Percentiles rank a stretch among this genome's conserved stretches.
Conservation (phyloP, 345 rosid genomes). For the Kandelia obovata region DNA sequence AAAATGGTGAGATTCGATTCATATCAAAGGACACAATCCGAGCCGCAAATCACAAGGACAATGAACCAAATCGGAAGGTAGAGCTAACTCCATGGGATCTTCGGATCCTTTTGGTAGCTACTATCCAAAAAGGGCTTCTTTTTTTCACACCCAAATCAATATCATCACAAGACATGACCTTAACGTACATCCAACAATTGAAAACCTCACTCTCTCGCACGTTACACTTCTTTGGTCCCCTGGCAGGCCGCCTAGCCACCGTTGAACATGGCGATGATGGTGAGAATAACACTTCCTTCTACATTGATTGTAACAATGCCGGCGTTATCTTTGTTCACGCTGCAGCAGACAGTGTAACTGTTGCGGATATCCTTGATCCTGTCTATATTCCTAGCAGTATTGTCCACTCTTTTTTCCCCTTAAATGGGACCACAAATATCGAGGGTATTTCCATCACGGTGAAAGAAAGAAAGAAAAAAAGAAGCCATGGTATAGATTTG, state of each 20-base stretch:
- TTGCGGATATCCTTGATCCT: conserved; percentile 20
- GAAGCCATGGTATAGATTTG: too few relatives aligned
- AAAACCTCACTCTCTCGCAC: conserved; percentile 26
- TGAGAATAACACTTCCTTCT: conserved; percentile 1
- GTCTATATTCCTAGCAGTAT: not conserved
- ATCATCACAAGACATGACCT: not conserved
- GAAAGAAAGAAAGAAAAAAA: too few relatives aligned
- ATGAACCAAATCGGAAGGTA: not conserved
- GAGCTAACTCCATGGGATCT: too few relatives aligned
- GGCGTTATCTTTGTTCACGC: conserved; percentile 35
- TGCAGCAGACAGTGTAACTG: conserved; percentile 20
- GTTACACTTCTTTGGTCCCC: conserved; percentile 10
- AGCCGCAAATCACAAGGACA: not conserved
- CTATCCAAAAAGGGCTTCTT: conserved; percentile 23
- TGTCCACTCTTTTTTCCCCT: too few relatives aligned
- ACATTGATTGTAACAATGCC: conserved; percentile 26
- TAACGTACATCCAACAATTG: conserved; percentile 7
- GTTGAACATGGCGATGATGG: conserved; percentile 13
- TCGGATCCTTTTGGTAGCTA: not conserved
- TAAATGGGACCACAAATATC: too few relatives aligned
- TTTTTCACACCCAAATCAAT: conserved; percentile 16
- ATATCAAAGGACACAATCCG: conserved; percentile 13
- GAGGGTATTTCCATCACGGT: too few relatives aligned
- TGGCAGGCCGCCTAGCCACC: conserved; percentile 29
- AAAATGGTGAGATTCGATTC: conserved; percentile 15